These are phyloP conservation scores for Juncus inflexus DNA, from an alignment of 176 grass and related monocot genomes.

Conservation along the genomic window DNA sequence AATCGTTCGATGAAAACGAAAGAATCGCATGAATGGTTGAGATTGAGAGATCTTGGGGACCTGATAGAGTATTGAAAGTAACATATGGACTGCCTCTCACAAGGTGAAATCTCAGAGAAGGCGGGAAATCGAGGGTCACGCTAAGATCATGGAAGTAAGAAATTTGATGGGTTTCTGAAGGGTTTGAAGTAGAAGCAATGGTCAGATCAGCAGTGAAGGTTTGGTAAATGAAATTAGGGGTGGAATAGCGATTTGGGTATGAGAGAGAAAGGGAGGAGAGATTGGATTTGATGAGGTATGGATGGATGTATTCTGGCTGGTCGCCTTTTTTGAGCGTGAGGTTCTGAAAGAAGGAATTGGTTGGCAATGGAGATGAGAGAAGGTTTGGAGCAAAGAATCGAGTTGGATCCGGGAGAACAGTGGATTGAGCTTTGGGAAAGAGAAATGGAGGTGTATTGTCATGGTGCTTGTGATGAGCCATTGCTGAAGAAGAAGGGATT, in stretches of 20 bases:
- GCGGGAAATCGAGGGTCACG: constrained; percentile 76
- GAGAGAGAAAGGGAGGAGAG: constrained; percentile 51
- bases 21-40: constrained; percentile 74
- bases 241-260: constrained; percentile 61
- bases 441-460: constrained; percentile 9
- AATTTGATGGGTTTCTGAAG: constrained; percentile 37
- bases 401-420: constrained; percentile 69
- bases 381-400: constrained; percentile 72
- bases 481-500: constrained; percentile 2
- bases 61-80: constrained; percentile 47
- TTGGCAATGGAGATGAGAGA: constrained; percentile 68
- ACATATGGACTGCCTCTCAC: constrained; percentile 78
- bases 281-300: constrained; percentile 62
- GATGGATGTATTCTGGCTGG: constrained; percentile 95
- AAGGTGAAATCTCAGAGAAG: constrained; percentile 62
- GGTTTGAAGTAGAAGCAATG: constrained; percentile 41
- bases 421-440: constrained; percentile 67
- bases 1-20: constrained; percentile 34
- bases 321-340: constrained; percentile 82
- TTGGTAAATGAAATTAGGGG: constrained; percentile 57
- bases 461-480: constrained; percentile 2
- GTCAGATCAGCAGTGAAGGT: constrained; percentile 82
- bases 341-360: constrained; percentile 99
- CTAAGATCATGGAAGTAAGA: constrained; percentile 78
- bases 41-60: constrained; percentile 45